Conservation (phyloP, 768 basidiomycete genomes). For the Amanita fuliginea region DNA sequence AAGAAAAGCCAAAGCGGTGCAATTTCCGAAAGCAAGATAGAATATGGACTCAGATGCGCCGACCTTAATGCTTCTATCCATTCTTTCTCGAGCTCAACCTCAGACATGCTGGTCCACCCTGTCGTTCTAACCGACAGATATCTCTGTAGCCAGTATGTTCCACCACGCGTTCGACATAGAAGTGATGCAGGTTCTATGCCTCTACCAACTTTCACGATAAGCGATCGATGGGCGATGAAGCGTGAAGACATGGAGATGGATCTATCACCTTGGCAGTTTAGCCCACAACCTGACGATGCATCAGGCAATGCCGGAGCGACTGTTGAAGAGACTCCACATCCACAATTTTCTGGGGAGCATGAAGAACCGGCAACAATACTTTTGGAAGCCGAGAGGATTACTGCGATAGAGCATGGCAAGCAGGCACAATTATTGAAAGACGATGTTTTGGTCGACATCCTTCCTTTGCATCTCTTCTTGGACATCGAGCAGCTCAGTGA, state of each 20-base stretch:
- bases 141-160: constrained; percentile 46
- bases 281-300: constrained; percentile 12
- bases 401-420: neutral
- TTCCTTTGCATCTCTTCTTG: constrained; percentile 2
- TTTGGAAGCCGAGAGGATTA: neutral
- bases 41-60: neutral
- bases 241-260: constrained; percentile 33
- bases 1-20: neutral
- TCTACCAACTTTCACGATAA: constrained; percentile 46
- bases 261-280: constrained; percentile 54
- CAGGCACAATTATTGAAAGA: neutral
- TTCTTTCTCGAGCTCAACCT: constrained; percentile 1
- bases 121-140: constrained; percentile 67
- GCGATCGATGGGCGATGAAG: constrained; percentile 49
- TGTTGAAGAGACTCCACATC: constrained; percentile 8
- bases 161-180: constrained; percentile 25
- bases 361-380: neutral
- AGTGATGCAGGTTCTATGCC: constrained; percentile 11
- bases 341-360: neutral
- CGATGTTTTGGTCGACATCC: neutral
- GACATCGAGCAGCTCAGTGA: constrained; percentile 22
- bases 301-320: neutral
- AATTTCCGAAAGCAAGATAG: neutral
- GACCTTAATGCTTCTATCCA: constrained; percentile 5
- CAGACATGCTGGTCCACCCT: constrained; percentile 37